phyloP scores from a whole-genome alignment of 176 grass and related monocot genomes.

The Chloris gayana region DNA sequence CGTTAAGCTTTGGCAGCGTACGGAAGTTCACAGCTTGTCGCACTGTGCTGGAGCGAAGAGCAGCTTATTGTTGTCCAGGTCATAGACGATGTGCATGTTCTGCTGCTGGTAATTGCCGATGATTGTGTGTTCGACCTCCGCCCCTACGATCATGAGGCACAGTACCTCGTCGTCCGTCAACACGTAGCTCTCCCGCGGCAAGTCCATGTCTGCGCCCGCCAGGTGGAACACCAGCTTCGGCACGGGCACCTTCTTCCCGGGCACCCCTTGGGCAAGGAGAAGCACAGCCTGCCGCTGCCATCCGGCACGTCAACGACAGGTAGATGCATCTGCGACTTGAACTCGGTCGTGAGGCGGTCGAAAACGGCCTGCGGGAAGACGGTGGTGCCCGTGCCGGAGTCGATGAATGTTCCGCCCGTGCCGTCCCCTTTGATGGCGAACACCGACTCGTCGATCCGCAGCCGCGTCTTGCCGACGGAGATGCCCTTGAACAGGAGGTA shows the following conservation, averaged over 20 bases:
- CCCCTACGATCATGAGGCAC: slow-evolving; percentile 20
- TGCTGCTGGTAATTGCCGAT: slow-evolving; percentile 73
- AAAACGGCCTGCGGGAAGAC: slow-evolving; percentile 41
- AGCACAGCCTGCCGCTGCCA: slow-evolving; percentile 20
- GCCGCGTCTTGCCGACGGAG: slow-evolving; percentile 34
- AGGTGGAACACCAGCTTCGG: slow-evolving; percentile 60
- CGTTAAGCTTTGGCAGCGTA: too few species aligned
- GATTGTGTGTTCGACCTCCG: neutral
- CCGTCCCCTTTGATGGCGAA: slow-evolving; percentile 16
- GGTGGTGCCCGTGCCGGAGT: slow-evolving; percentile 57
- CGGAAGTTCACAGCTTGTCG: slow-evolving; percentile 34
- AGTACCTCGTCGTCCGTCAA: neutral
- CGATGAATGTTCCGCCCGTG: neutral
- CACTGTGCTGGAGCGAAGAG: slow-evolving; percentile 44
- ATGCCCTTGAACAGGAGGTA: slow-evolving; percentile 49
- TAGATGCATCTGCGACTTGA: slow-evolving; percentile 48
- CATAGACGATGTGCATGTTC: slow-evolving; percentile 61
- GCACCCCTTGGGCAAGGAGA: neutral
- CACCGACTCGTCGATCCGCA: slow-evolving; percentile 27
- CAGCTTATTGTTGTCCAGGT: slow-evolving; percentile 41
- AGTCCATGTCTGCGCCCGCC: slow-evolving; percentile 48
- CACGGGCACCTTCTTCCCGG: slow-evolving; percentile 2
- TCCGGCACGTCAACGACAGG: neutral
- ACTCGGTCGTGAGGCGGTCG: slow-evolving; percentile 32
- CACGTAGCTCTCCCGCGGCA: slow-evolving; percentile 44